These are phyloP conservation scores for Cladosporium halotolerans DNA, from an alignment of 2,329 filamentous ascomycete species.

Conservation along the genomic window DNA sequence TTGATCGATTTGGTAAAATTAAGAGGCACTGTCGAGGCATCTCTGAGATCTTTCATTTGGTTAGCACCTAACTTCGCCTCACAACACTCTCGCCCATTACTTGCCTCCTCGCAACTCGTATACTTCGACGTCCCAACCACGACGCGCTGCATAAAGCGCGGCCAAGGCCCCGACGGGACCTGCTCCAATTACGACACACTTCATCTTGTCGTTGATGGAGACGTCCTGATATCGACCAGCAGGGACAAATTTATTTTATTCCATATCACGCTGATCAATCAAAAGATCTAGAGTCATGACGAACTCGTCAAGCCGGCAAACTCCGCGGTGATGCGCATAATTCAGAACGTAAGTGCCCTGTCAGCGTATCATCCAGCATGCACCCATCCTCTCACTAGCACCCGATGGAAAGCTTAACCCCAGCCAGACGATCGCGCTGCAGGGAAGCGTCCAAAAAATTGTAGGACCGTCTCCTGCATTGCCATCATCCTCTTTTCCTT, in stretches of 20 bases:
- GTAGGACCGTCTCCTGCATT: not conserved
- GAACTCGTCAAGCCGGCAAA: not conserved
- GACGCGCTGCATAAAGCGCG: slow-evolving; percentile 81
- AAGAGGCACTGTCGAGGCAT: slow-evolving; percentile 72
- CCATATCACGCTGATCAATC: not conserved
- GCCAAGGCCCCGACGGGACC: slow-evolving; percentile 90
- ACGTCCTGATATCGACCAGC: not conserved
- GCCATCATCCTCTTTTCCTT: not conserved
- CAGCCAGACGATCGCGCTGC: not conserved
- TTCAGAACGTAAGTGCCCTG: no score
- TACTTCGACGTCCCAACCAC: slow-evolving; percentile 84
- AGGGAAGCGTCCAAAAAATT: not conserved
- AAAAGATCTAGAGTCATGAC: slow-evolving; percentile 1
- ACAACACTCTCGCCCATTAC: slow-evolving; percentile 27
- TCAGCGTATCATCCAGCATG: no score
- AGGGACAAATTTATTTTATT: not conserved
- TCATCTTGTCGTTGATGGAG: slow-evolving; percentile 11
- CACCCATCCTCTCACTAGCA: no score
- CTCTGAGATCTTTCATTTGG: slow-evolving; percentile 66
- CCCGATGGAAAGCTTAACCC: no score
- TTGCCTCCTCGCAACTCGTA: slow-evolving; percentile 89
- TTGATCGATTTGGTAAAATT: slow-evolving; percentile 99
- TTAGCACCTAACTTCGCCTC: not conserved
- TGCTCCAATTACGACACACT: slow-evolving; percentile 71
- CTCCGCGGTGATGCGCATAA: no score